Base-by-base conservation (phyloP, 177 flowering plant genomes). In the Vitis hybrid region DNA sequence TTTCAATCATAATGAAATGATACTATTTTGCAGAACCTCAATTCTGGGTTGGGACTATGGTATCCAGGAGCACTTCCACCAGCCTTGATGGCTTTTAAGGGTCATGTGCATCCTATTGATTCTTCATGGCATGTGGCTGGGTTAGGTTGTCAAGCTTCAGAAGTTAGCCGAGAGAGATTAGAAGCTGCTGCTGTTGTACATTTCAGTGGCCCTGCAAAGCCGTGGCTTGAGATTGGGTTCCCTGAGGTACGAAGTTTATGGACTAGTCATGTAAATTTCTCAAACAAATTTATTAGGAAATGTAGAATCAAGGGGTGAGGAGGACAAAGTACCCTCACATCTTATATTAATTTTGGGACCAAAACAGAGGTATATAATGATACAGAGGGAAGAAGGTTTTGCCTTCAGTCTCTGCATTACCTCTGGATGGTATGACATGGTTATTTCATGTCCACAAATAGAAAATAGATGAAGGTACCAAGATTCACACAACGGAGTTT, bases 131-230 rank as follows among this genome's bases (percentile, higher is more conserved):
- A 85, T 53, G 47, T 85, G 66, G 67, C 82, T 44, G 92, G 90
- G 10, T 76, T 92, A 73, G 97, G 94, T 53, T 65, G 80, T 66
- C 78, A 65, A 49, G 58, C 70, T 22, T 65, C 72, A 8, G 73
- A 74, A 31, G 22, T 71, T 24, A 57, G 54, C 19, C 64, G 3
- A 52, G 71, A 78, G 11, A 67, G 31, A 50, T 10, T 89, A 68
- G 82, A 84, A 68, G 64, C 75, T 65, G 88, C 93, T n/a, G 80
- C 89, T 2, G 92, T 92, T 19, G n/a, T 90, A 66, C 97, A 92
- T 79, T 92, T 86, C 75, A 87, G 84, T 75, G 94, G 94, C 71
- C 89, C 88, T 15, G 91, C 94, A 63, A 92, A 92, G 81, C 94
- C 97, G 1, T 92, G 97, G 94, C 88, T 90, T 1, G 89, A 85